phyloP scores from a whole-genome alignment of 257 asterid species.

The Nicotiana benthamiana region DNA sequence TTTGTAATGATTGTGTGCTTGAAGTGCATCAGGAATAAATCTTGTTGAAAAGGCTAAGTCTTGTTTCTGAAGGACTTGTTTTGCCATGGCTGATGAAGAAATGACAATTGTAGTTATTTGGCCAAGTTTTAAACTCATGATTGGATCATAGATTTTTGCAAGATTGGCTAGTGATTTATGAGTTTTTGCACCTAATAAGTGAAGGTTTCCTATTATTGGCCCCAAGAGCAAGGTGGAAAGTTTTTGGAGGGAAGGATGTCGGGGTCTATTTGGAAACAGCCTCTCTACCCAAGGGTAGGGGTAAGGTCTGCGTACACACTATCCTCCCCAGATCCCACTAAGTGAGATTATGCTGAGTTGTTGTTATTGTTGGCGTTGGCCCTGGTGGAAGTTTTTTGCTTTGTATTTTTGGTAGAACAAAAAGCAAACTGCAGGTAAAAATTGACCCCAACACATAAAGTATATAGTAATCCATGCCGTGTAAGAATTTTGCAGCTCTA shows the following conservation, averaged over 20 bases:
- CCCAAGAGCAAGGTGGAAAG: too few species aligned
- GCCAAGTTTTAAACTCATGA: not conserved
- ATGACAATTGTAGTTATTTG: not conserved
- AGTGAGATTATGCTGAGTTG: too few species aligned
- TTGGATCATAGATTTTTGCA: constrained; percentile 3
- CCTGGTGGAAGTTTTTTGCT: constrained; percentile 10
- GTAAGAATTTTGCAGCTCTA: too few species aligned
- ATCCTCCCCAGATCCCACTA: too few species aligned
- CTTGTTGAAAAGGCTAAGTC: not conserved
- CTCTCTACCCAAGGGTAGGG: too few species aligned
- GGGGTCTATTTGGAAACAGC: too few species aligned
- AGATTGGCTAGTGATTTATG: constrained; percentile 12
- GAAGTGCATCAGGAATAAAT: not conserved
- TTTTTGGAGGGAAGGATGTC: too few species aligned
- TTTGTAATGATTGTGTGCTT: not conserved
- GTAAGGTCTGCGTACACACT: too few species aligned
- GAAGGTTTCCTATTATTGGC: constrained; percentile 11
- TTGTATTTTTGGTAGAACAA: not conserved
- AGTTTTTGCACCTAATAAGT: constrained; percentile 6
- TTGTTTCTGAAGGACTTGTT: not conserved
- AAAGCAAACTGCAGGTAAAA: not conserved
- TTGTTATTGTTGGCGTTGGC: constrained; percentile 4
- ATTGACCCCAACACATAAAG: not conserved
- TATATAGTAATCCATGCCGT: not conserved
- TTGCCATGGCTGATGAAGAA: not conserved